phyloP scores from a whole-genome alignment of 305 asterid genomes.

The Fraxinus albicans region DNA sequence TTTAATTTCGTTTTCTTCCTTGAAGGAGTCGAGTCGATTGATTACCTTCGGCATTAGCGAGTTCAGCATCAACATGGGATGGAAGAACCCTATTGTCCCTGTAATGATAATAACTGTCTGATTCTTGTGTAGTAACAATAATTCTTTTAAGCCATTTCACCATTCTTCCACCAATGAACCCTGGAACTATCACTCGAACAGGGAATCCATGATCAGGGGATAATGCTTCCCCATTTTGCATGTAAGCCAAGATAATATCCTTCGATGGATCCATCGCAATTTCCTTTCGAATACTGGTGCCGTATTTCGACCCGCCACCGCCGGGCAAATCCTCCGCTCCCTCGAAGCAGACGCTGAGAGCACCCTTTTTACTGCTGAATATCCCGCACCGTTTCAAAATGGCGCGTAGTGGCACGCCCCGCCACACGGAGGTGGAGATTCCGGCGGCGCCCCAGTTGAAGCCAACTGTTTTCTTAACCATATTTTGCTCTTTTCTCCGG shows the following conservation, averaged over 20 bases:
- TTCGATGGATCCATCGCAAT: conserved; percentile 75
- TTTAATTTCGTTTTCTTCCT: neutral
- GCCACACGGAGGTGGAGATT: conserved; percentile 78
- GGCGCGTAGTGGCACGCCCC: conserved; percentile 73
- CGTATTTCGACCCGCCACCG: conserved; percentile 89
- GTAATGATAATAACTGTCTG: conserved; percentile 71
- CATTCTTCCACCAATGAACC: conserved; percentile 92
- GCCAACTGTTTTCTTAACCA: conserved; percentile 76
- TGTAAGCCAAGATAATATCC: conserved; percentile 76
- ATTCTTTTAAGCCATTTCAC: conserved; percentile 90
- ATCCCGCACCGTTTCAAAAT: conserved; percentile 67
- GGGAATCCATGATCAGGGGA: conserved; percentile 89
- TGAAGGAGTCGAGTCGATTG: neutral
- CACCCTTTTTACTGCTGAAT: conserved; percentile 46
- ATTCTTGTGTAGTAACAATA: conserved; percentile 62
- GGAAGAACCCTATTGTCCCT: conserved; percentile 83
- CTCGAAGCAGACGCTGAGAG: conserved; percentile 70
- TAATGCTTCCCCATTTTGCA: conserved; percentile 80
- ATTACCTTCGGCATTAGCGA: conserved; percentile 82
- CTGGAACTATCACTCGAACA: conserved; percentile 79
- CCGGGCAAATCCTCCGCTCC: conserved; percentile 90
- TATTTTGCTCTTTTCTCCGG: conserved; percentile 90
- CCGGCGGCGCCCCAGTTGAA: conserved; percentile 97
- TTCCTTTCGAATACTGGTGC: conserved; percentile 61
- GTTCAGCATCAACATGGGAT: conserved; percentile 85